Percentiles rank a stretch among this genome's conserved stretches.
These are phyloP conservation scores for Stentor roeselii DNA, from an alignment of 73 alveolate species.

Conservation along the genomic window DNA sequence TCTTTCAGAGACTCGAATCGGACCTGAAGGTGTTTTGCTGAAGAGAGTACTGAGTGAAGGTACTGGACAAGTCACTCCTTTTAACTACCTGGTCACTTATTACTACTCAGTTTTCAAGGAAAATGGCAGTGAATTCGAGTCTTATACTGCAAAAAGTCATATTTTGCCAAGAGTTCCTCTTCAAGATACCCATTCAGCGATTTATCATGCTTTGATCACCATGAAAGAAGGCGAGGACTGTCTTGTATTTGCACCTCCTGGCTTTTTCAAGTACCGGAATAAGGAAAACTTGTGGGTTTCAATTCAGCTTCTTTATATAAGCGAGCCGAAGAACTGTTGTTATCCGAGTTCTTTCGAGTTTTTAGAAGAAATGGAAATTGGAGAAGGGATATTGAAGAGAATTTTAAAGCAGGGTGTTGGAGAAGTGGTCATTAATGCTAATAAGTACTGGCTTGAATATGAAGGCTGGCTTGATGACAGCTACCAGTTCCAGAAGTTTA, in stretches of 20 bases:
- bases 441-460: neutral
- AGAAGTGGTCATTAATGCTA: neutral
- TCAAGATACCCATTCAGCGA: neutral
- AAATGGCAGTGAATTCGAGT: neutral
- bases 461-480: constrained; percentile 5
- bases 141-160: neutral
- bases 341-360: neutral
- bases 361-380: neutral
- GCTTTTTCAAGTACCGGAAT: neutral
- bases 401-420: neutral
- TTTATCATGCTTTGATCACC: neutral
- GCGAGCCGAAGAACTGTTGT: neutral
- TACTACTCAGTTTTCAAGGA: neutral
- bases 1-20: neutral
- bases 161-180: neutral
- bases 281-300: neutral
- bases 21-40: neutral
- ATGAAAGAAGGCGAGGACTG: neutral
- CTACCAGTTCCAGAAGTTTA: neutral
- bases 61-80: neutral
- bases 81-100: neutral
- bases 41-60: neutral
- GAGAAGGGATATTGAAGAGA: neutral
- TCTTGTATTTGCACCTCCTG: neutral
- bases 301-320: neutral